A percentile compares a stretch with the other conserved stretches of the same genome.
phyloP scores from a whole-genome alignment of 768 basidiomycete species.

The Lactarius akahatsu region DNA sequence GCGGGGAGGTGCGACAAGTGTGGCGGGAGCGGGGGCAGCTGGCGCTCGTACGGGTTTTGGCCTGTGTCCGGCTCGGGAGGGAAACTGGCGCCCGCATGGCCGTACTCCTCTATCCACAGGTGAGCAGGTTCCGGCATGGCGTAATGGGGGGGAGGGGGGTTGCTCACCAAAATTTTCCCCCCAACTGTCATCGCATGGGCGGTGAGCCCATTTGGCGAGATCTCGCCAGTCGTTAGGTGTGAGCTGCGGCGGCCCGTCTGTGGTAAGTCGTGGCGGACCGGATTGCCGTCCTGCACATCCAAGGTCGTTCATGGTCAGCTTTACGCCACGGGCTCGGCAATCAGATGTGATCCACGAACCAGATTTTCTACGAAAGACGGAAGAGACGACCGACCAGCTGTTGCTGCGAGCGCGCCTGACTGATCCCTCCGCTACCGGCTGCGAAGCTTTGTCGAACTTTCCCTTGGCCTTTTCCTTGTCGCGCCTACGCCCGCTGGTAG shows the following conservation, averaged over 20 bases:
- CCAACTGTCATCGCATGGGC: slow-evolving; percentile 37
- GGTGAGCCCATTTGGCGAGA: slow-evolving; percentile 55
- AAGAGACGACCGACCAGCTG: slow-evolving; percentile 21
- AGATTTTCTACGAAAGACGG: slow-evolving; percentile 22
- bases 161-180: slow-evolving; percentile 35
- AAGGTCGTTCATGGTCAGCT: not conserved
- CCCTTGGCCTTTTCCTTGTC: slow-evolving; percentile 16
- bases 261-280: slow-evolving; percentile 14
- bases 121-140: not conserved
- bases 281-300: slow-evolving; percentile 12
- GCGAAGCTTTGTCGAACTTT: slow-evolving; percentile 10
- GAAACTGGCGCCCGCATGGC: not conserved
- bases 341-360: slow-evolving; percentile 17
- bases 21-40: slow-evolving; percentile 46
- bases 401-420: slow-evolving; percentile 14
- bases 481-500: slow-evolving; percentile 12
- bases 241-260: slow-evolving; percentile 17
- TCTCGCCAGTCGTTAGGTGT: slow-evolving; percentile 50
- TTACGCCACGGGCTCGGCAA: slow-evolving; percentile 4
- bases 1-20: slow-evolving; percentile 40
- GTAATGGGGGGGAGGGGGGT: not conserved
- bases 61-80: slow-evolving; percentile 5
- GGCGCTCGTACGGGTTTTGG: slow-evolving; percentile 38
- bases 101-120: not conserved
- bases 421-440: slow-evolving; percentile 13